A percentile compares a stretch with the other conserved stretches of the same genome.
Evolutionary conservation across 2,329 filamentous ascomycete genomes (phyloP).

Genomic region (Ceratocystis harringtonii): DNA sequence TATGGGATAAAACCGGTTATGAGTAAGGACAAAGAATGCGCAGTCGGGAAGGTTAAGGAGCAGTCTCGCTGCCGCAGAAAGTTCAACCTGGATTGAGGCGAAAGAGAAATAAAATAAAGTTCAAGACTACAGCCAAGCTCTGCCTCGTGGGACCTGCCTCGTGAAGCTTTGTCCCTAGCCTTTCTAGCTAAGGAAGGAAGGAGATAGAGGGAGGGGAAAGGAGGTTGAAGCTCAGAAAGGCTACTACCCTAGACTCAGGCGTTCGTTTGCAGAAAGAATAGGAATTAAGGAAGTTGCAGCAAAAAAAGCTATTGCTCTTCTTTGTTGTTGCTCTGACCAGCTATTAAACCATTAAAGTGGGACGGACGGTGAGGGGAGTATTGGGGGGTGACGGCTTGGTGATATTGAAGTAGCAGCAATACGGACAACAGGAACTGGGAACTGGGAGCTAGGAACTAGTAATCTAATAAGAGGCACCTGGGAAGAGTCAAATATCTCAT

Average conservation of each 20-base stretch:
- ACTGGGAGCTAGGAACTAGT: not conserved
- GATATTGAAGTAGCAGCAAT: not conserved
- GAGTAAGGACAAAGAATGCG: not conserved
- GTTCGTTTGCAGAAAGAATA: not conserved
- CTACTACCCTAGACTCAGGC: not conserved
- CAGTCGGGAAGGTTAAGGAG: not conserved
- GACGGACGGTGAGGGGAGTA: not conserved
- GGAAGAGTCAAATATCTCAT: not conserved
- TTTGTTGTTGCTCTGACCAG: not conserved
- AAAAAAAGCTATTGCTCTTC: not conserved
- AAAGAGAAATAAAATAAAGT: not conserved
- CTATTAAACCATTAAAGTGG: not conserved
- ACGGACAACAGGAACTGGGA: not conserved
- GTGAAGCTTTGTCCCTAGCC: not conserved
- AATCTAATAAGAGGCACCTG: not conserved
- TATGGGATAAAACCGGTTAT: not conserved
- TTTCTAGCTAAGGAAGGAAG: not conserved
- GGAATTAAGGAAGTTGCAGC: not conserved
- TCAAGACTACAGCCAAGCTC: not conserved
- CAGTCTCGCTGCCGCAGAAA: not conserved
- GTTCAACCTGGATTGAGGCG: not conserved
- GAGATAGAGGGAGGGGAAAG: not conserved
- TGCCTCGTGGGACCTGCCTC: constrained; percentile 8
- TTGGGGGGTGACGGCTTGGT: not conserved
- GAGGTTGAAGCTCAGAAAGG: not conserved